Evolutionary conservation across 495 filamentous ascomycete genomes (phyloP).

Genomic region (Rusavskia elegans): DNA sequence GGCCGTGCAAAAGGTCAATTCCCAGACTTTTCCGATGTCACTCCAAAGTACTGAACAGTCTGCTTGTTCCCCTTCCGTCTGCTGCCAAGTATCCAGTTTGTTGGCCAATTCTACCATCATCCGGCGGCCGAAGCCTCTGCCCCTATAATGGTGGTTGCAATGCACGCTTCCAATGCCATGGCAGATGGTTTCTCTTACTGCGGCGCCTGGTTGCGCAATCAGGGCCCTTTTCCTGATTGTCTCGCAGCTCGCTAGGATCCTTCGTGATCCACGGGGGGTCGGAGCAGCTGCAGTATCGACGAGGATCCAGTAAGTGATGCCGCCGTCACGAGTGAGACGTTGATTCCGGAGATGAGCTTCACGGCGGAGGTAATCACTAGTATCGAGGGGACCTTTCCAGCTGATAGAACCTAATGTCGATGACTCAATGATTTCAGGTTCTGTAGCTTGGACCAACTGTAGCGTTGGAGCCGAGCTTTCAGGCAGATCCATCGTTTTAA

Average conservation of each 20-base stretch:
- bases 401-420: conserved; percentile 50
- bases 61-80: conserved; percentile 23
- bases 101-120: conserved; percentile 44
- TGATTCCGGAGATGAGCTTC: conserved; percentile 57
- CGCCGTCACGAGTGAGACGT: conserved; percentile 51
- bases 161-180: conserved; percentile 84
- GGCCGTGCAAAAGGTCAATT: neutral
- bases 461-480: conserved; percentile 42
- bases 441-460: conserved; percentile 50
- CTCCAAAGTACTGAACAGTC: conserved; percentile 71
- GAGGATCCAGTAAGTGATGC: conserved; percentile 75
- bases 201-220: conserved; percentile 25
- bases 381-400: conserved; percentile 54
- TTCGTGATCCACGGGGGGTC: conserved; percentile 31
- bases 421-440: conserved; percentile 42
- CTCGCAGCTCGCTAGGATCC: conserved; percentile 70
- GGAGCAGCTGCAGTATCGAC: conserved; percentile 33
- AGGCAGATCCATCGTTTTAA: conserved; percentile 27
- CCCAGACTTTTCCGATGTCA: conserved; percentile 69
- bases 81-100: conserved; percentile 36
- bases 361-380: conserved; percentile 59
- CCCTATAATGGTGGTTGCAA: conserved; percentile 52
- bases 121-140: conserved; percentile 62
- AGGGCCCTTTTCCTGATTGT: conserved; percentile 62
- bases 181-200: conserved; percentile 47